Percentiles rank a stretch among this genome's conserved stretches.
Conservation (phyloP, 495 filamentous ascomycete species). For the Aspergillus hancockii region DNA sequence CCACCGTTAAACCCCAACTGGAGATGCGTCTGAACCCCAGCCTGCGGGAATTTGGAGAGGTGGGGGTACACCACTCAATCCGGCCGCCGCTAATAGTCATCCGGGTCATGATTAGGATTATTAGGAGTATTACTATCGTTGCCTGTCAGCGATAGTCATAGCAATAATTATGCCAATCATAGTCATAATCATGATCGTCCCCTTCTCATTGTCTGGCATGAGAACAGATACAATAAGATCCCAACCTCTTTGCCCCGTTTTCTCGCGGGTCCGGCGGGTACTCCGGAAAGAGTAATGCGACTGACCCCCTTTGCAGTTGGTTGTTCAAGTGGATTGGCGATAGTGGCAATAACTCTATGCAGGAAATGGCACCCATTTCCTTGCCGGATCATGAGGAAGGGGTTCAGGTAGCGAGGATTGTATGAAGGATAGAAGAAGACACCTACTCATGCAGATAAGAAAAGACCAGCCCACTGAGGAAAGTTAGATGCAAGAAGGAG, state of each 20-base stretch:
- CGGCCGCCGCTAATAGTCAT: conserved; percentile 11
- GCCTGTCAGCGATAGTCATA: not conserved
- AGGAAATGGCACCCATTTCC: not conserved
- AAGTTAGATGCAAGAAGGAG: not conserved
- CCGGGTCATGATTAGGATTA: not conserved
- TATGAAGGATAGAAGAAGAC: not conserved
- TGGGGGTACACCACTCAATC: conserved; percentile 19
- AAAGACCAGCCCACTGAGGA: not conserved
- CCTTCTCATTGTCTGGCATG: not conserved
- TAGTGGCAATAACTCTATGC: conserved; percentile 1
- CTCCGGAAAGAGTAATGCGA: conserved; percentile 12
- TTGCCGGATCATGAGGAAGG: not conserved
- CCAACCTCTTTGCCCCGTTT: not conserved
- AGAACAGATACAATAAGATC: not conserved
- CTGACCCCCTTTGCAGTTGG: not conserved
- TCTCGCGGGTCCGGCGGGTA: conserved; percentile 22
- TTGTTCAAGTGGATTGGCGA: not conserved
- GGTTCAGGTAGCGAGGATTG: not conserved
- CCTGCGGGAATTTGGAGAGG: conserved; percentile 17
- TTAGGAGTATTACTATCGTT: not conserved
- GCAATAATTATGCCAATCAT: not conserved
- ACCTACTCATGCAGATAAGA: not conserved
- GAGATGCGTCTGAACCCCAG: conserved; percentile 8
- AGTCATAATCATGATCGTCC: not conserved
- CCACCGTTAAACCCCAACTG: not conserved